A percentile compares a stretch with the other conserved stretches of the same genome.
Evolutionary conservation across 768 basidiomycete genomes (phyloP).

Genomic region (Clitopilus passeckerianus): DNA sequence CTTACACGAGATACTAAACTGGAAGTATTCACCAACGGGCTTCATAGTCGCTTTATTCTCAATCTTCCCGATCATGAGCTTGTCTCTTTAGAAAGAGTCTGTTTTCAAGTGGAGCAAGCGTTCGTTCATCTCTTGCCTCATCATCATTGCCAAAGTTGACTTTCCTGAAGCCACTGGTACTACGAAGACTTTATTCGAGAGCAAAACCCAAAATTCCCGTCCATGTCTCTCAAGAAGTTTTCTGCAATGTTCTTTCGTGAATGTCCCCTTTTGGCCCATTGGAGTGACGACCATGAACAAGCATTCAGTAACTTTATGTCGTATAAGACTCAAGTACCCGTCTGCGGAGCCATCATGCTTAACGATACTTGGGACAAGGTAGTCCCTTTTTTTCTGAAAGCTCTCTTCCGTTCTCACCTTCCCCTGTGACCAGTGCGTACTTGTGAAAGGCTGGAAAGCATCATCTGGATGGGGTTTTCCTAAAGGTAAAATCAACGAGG

Average conservation of each 20-base stretch:
- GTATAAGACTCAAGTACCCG: conserved; percentile 95
- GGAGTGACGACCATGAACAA: conserved; percentile 81
- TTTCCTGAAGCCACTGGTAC: conserved; percentile 84
- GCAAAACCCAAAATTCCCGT: conserved; percentile 81
- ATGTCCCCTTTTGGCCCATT: conserved; percentile 78
- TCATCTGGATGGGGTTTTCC: conserved; percentile 99
- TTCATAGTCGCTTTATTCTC: conserved; percentile 83
- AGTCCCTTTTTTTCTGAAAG: conserved; percentile 5
- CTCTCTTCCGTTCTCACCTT: conserved; percentile 4
- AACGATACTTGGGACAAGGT: conserved; percentile 94
- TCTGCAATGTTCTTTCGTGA: conserved; percentile 86
- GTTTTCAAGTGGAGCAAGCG: conserved; percentile 99
- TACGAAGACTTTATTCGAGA: conserved; percentile 99
- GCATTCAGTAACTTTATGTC: conserved; percentile 89
- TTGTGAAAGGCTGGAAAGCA: conserved; percentile 98
- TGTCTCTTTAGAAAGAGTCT: conserved; percentile 85
- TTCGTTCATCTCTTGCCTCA: conserved; percentile 36
- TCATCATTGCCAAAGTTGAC: conserved; percentile 9
- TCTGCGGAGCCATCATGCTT: conserved; percentile 96
- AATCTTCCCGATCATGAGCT: conserved; percentile 95
- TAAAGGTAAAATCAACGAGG: conserved; percentile 98
- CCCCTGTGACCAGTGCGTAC: conserved; percentile 61
- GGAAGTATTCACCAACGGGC: conserved; percentile 4
- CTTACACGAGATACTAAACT: conserved; percentile 2
- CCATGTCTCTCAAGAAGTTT: conserved; percentile 87